Conservation (phyloP, 306 rosid genomes). For the Sphenostylis stenocarpa region DNA sequence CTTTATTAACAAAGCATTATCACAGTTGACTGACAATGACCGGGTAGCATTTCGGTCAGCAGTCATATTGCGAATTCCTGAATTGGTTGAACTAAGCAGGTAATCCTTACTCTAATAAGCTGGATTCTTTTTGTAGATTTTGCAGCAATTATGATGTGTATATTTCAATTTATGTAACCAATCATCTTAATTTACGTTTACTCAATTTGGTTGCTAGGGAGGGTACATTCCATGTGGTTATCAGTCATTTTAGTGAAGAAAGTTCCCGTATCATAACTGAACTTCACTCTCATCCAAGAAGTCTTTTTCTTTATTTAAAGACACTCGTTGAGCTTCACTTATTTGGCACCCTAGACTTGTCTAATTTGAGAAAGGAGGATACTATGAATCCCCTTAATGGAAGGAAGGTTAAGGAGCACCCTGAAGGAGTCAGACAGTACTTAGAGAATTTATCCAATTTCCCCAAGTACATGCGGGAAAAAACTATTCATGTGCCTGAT, state of each 20-base stretch:
- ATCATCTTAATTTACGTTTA: slow-evolving; percentile 28
- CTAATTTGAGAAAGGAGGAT: slow-evolving; percentile 57
- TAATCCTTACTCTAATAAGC: slow-evolving; percentile 24
- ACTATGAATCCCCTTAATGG: slow-evolving; percentile 35
- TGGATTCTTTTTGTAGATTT: slow-evolving; percentile 13
- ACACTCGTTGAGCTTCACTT: slow-evolving; percentile 86
- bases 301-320: slow-evolving; percentile 88
- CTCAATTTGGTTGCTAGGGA: slow-evolving; percentile 55
- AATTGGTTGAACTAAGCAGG: slow-evolving; percentile 81
- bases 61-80: slow-evolving; percentile 70
- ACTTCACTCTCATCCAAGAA: slow-evolving; percentile 73
- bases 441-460: slow-evolving; percentile 71
- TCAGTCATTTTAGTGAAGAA: slow-evolving; percentile 67
- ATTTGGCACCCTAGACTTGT: slow-evolving; percentile 73
- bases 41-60: slow-evolving; percentile 58
- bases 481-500: slow-evolving; percentile 75
- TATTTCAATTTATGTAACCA: slow-evolving; percentile 18
- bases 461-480: slow-evolving; percentile 75
- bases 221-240: slow-evolving; percentile 72
- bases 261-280: slow-evolving; percentile 61
- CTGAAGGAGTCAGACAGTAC: slow-evolving; percentile 63
- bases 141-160: slow-evolving; percentile 9
- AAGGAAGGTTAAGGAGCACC: slow-evolving; percentile 48
- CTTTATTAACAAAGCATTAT: slow-evolving; percentile 68
- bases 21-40: slow-evolving; percentile 52